Evolutionary conservation across 495 filamentous ascomycete genomes (phyloP).

Genomic region (Hyaloscypha hepaticicola): DNA sequence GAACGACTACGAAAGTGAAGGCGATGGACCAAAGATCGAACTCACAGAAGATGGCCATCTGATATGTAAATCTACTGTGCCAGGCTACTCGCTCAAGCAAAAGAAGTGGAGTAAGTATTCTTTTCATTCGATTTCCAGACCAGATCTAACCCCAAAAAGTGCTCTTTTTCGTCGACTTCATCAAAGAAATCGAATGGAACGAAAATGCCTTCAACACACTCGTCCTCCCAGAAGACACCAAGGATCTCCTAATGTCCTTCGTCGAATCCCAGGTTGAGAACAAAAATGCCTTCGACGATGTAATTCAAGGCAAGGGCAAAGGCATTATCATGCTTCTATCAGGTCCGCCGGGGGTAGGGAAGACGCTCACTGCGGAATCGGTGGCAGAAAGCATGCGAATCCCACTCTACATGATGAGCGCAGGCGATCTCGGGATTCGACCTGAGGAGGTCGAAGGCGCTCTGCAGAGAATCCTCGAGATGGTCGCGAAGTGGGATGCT

Average conservation of each 20-base stretch:
- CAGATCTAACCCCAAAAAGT: constrained; percentile 62
- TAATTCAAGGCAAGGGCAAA: constrained; percentile 73
- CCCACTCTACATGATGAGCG: neutral
- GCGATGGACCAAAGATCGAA: neutral
- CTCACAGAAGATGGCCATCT: constrained; percentile 12
- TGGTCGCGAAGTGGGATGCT: neutral
- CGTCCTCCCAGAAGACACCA: constrained; percentile 69
- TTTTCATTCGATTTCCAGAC: constrained; percentile 56
- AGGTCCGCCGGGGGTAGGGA: constrained; percentile 80
- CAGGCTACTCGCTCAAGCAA: constrained; percentile 37
- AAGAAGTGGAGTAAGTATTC: constrained; percentile 57
- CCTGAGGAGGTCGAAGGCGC: constrained; percentile 67
- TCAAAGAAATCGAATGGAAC: constrained; percentile 81
- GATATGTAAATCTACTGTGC: constrained; percentile 19
- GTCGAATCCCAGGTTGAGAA: constrained; percentile 56
- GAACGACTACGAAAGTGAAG: constrained; percentile 8
- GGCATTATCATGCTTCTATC: constrained; percentile 72
- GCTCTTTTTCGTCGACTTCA: constrained; percentile 75
- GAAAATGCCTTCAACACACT: constrained; percentile 70
- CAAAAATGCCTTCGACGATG: constrained; percentile 75
- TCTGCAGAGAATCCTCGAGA: constrained; percentile 44
- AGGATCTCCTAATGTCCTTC: constrained; percentile 50
- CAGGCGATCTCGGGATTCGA: constrained; percentile 67
- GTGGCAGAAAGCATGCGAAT: constrained; percentile 64
- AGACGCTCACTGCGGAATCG: constrained; percentile 78